Evolutionary conservation across 495 filamentous ascomycete genomes (phyloP), one percentile per base, ranked within the genome.

Genomic region (Neurospora intermedia): DNA sequence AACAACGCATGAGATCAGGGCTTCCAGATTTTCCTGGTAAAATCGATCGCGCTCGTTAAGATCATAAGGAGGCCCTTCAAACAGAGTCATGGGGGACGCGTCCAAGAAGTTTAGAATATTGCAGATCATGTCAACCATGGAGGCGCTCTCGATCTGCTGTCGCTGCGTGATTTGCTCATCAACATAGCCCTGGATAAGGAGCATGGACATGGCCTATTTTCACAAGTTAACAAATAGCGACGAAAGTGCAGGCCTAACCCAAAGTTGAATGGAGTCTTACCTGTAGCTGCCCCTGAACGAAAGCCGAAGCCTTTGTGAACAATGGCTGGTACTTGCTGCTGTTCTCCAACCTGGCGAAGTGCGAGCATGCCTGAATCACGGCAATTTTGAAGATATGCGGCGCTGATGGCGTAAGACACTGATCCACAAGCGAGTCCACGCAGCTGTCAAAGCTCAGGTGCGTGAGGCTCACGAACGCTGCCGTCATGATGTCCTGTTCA

Each of bases 401-500:
- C 8, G 88, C 82, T 45, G 82, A 86, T 40, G 85, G 77, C 66
- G 85, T 81, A 59, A 90, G 81, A 71, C 88, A 90, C 18, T 82
- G 75, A 43, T 85, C 83, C 8, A 85, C 82, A 39, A 91, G 80
- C 39, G 81, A 82, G 39, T 87, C 85, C 43, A 89, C 83, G 48
- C 84, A 86, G 74, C 81, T 80, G 45, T 89, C 88, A 69, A 89
- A 84, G 75, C 84, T 87, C 31, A 91, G 79, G 75, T 89, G 85
- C 27, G 85, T 80, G 69, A 90, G 82, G 80, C 87, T 88, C 70
- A 91, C 88, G 77, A 90, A 89, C 13, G 89, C 85, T 43, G 88
- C 87, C n/a, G 88, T 89, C 81, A 90, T 88, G 71, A 90, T 80
- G 72, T 89, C 83, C 74, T 86, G 83, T 71, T 89, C 89, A 69